These are phyloP conservation scores for Suhomyces xylopsoci DNA, from an alignment of 805 yeast species.

Conservation along the genomic window DNA sequence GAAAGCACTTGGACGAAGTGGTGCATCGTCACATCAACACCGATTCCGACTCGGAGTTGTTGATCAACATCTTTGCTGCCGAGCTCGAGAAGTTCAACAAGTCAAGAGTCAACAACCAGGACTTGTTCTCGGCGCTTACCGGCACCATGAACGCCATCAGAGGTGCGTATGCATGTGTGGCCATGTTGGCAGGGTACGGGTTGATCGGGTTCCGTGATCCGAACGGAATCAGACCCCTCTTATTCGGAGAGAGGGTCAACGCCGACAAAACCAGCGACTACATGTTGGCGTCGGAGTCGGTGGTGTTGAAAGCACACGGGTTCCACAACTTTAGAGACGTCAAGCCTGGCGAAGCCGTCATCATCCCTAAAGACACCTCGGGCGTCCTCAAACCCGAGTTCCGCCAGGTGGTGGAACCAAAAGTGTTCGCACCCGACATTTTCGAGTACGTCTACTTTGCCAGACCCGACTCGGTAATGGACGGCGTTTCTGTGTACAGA, in stretches of 20 bases:
- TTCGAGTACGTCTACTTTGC: conserved; percentile 98
- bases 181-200: conserved; percentile 95
- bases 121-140: conserved; percentile 78
- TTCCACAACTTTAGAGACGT: conserved; percentile 77
- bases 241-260: conserved; percentile 76
- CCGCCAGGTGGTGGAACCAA: conserved; percentile 77
- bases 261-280: conserved; percentile 72
- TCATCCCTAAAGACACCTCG: conserved; percentile 69
- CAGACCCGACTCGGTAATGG: conserved; percentile 92
- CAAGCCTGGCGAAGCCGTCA: conserved; percentile 94
- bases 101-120: conserved; percentile 86
- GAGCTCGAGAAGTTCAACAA: conserved; percentile 90
- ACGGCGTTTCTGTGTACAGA: conserved; percentile 94
- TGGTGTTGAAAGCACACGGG: conserved; percentile 90
- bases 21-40: conserved; percentile 98
- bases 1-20: conserved; percentile 79
- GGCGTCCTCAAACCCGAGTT: conserved; percentile 63
- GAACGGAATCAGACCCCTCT: conserved; percentile 89
- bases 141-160: conserved; percentile 80
- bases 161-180: conserved; percentile 97
- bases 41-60: conserved; percentile 90
- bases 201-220: conserved; percentile 96
- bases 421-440: conserved; percentile 87
- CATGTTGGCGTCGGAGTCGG: conserved; percentile 94
- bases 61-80: conserved; percentile 86